Evolutionary conservation across 805 yeast species (phyloP).

Genomic region (Yarrowia sp.): DNA sequence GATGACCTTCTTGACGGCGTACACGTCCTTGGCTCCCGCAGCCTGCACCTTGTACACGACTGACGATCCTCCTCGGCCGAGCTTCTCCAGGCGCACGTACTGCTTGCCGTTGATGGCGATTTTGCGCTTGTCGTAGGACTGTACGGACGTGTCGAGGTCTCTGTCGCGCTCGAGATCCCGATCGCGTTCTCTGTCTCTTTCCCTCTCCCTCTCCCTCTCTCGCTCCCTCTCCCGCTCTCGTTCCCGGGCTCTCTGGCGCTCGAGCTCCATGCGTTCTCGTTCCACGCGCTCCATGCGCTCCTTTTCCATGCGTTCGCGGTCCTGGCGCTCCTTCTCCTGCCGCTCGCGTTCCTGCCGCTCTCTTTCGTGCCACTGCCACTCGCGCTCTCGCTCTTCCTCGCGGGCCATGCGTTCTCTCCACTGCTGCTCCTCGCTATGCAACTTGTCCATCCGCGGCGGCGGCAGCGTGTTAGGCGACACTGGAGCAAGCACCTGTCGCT

Average conservation of each 20-base stretch:
- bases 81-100: slow-evolving; percentile 70
- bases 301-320: slow-evolving; percentile 12
- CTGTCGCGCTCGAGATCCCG: neutral
- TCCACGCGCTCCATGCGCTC: slow-evolving; percentile 8
- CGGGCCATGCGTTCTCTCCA: slow-evolving; percentile 12
- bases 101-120: slow-evolving; percentile 55
- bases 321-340: slow-evolving; percentile 1
- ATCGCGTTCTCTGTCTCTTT: slow-evolving; percentile 4
- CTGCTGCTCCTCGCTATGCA: slow-evolving; percentile 10
- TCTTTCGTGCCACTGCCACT: neutral
- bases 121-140: slow-evolving; percentile 34
- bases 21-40: slow-evolving; percentile 49
- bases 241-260: neutral
- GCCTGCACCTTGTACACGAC: slow-evolving; percentile 79
- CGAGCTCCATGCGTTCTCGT: neutral
- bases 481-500: slow-evolving; percentile 4
- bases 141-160: neutral
- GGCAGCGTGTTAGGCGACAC: slow-evolving; percentile 15
- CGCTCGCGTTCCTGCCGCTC: slow-evolving; percentile 5
- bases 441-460: slow-evolving; percentile 14
- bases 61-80: slow-evolving; percentile 92
- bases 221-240: neutral
- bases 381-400: neutral
- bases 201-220: neutral
- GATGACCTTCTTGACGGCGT: slow-evolving; percentile 77